phyloP scores from a whole-genome alignment of 2,329 filamentous ascomycete genomes.

The Aspergillus eucalypticola region DNA sequence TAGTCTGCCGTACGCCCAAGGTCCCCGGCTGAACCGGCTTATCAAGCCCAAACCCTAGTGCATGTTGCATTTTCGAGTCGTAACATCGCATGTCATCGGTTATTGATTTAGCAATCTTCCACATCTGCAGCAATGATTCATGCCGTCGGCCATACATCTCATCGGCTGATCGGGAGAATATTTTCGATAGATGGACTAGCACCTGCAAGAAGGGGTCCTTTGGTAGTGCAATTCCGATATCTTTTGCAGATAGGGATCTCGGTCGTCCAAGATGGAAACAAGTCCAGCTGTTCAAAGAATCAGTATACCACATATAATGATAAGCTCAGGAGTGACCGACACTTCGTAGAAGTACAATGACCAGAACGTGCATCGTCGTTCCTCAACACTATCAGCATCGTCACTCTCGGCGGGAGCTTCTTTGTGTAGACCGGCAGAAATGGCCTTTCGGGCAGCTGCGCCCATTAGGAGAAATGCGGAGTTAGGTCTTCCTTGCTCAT shows the following conservation, averaged over 20 bases:
- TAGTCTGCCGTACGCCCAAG: conserved; percentile 44
- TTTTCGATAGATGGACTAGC: conserved; percentile 40
- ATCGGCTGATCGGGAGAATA: conserved; percentile 44
- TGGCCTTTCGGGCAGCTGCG: conserved; percentile 44
- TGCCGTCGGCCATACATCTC: conserved; percentile 47
- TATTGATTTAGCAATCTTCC: conserved; percentile 37
- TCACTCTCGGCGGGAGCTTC: conserved; percentile 35
- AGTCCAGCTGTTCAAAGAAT: conserved; percentile 39
- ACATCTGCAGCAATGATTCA: conserved; percentile 42
- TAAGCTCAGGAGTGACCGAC: conserved; percentile 26
- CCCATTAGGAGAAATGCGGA: conserved; percentile 46
- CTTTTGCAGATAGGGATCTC: conserved; percentile 41
- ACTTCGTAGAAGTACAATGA: conserved; percentile 48
- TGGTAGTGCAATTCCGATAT: conserved; percentile 39
- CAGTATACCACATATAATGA: background rate
- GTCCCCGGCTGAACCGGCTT: conserved; percentile 39
- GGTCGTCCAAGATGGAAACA: conserved; percentile 48
- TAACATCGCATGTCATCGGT: conserved; percentile 32
- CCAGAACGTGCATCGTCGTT: conserved; percentile 44
- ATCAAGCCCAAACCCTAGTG: conserved; percentile 38
- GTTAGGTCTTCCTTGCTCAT: conserved; percentile 48
- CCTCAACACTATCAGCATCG: conserved; percentile 38
- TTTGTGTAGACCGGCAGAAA: conserved; percentile 49
- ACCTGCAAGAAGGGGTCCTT: conserved; percentile 43
- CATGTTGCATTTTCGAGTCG: conserved; percentile 29